phyloP scores from a whole-genome alignment of 2,329 filamentous ascomycete genomes.

The Sporothrix brasiliensis region DNA sequence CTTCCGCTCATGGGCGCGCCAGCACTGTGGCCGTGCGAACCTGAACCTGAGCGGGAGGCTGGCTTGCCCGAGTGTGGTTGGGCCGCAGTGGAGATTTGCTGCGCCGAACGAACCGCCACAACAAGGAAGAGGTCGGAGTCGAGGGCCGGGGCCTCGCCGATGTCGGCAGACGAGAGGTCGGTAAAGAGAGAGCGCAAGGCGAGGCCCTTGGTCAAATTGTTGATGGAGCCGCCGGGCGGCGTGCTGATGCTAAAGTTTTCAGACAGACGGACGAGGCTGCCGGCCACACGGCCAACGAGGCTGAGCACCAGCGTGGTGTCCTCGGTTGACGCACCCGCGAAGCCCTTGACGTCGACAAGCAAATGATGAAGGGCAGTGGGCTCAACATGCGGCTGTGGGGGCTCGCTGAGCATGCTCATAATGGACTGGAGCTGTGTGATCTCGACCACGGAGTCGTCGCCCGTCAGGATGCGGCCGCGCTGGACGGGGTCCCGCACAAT shows the following conservation, averaged over 20 bases:
- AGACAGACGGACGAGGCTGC: conserved; percentile 68
- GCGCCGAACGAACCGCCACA: conserved; percentile 70
- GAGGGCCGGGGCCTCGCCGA: conserved; percentile 62
- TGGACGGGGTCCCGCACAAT: conserved; percentile 89
- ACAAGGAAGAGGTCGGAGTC: conserved; percentile 80
- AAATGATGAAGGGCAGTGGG: conserved; percentile 76
- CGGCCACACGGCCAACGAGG: conserved; percentile 71
- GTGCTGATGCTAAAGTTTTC: conserved; percentile 83
- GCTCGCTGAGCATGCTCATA: conserved; percentile 89
- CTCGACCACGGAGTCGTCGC: conserved; percentile 89
- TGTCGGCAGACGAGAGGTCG: conserved; percentile 77
- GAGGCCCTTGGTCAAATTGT: conserved; percentile 63
- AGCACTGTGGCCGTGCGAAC: conserved; percentile 47
- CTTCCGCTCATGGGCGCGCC: conserved; percentile 41
- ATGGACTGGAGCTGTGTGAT: conserved; percentile 88
- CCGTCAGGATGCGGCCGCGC: conserved; percentile 82
- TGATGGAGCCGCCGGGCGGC: conserved; percentile 71
- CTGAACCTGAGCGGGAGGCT: conserved; percentile 55
- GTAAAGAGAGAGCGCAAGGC: conserved; percentile 85
- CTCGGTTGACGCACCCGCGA: conserved; percentile 75
- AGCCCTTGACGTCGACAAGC: conserved; percentile 79
- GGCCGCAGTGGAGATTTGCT: conserved; percentile 49
- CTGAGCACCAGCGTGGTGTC: conserved; percentile 76
- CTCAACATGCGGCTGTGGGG: conserved; percentile 69
- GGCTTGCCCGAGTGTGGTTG: conserved; percentile 47